Evolutionary conservation across 1,284 basidiomycete genomes (phyloP).

Genomic region (Moesziomyces sp.): DNA sequence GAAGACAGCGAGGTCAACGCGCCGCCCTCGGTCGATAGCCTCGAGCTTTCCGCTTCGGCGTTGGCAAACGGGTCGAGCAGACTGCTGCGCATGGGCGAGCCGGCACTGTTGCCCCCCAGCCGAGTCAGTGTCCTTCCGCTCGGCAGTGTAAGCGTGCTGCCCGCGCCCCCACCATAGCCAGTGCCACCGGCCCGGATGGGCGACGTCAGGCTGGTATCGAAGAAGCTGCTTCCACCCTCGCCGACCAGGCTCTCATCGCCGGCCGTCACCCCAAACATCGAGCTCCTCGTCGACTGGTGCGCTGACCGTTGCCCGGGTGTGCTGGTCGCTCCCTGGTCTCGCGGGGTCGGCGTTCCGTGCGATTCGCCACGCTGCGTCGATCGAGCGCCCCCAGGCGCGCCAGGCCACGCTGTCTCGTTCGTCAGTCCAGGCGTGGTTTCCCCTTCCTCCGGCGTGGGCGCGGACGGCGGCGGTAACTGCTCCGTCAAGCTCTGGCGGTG

Average conservation of each 20-base stretch:
- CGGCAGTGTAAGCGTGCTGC: slow-evolving; percentile 35
- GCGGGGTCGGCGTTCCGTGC: slow-evolving; percentile 9
- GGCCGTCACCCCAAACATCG: slow-evolving; percentile 1
- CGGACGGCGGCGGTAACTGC: slow-evolving; percentile 67
- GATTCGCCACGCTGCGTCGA: slow-evolving; percentile 11
- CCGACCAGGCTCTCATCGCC: slow-evolving; percentile 5
- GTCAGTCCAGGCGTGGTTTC: slow-evolving; percentile 3
- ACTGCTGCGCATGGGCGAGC: slow-evolving; percentile 3
- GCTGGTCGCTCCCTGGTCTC: slow-evolving; percentile 1
- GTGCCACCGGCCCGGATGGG: slow-evolving; percentile 25
- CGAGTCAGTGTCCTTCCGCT: slow-evolving; percentile 28
- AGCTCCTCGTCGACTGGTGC: slow-evolving; percentile 7
- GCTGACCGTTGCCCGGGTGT: slow-evolving; percentile 1
- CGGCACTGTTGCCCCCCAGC: slow-evolving; percentile 7
- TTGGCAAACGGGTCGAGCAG: slow-evolving; percentile 1
- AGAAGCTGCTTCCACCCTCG: slow-evolving; percentile 27
- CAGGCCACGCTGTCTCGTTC: slow-evolving; percentile 4
- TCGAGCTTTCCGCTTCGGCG: not conserved
- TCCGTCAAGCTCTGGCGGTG: slow-evolving; percentile 84
- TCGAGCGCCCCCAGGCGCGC: not conserved
- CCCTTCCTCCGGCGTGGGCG: slow-evolving; percentile 67
- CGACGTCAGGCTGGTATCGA: slow-evolving; percentile 34
- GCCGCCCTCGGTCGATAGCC: not conserved
- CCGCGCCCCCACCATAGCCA: slow-evolving; percentile 2
- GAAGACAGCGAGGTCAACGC: slow-evolving; percentile 4